These are phyloP conservation scores for Boletus sp. DNA, from an alignment of 1,284 basidiomycete genomes.

Conservation along the genomic window DNA sequence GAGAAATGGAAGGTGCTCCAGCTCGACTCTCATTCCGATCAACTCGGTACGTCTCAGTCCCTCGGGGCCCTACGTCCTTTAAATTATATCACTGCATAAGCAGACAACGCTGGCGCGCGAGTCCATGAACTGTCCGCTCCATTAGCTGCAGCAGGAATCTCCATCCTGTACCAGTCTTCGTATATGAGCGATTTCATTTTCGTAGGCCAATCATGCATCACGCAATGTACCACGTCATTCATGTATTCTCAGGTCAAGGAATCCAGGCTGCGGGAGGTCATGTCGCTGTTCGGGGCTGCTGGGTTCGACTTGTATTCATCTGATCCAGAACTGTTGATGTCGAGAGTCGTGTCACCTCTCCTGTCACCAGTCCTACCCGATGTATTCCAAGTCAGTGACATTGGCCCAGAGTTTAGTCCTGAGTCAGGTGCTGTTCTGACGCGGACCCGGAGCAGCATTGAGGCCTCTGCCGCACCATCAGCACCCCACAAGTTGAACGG, in stretches of 20 bases:
- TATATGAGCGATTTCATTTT: conserved; percentile 85
- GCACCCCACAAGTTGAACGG: conserved; percentile 23
- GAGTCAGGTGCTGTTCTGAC: conserved; percentile 44
- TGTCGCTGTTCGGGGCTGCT: conserved; percentile 53
- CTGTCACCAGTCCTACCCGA: conserved; percentile 34
- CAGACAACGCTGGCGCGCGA: conserved; percentile 68
- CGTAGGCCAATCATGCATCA: conserved; percentile 39
- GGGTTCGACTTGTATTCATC: conserved; percentile 70
- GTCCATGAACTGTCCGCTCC: conserved; percentile 77
- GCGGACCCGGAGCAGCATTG: conserved; percentile 39
- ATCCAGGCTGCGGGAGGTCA: conserved; percentile 56
- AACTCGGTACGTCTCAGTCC: conserved; percentile 46
- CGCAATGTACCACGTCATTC: conserved; percentile 1
- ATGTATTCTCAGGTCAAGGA: conserved; percentile 54
- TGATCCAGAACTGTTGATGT: conserved; percentile 42
- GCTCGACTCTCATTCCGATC: conserved; percentile 69
- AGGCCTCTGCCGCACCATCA: conserved; percentile 31
- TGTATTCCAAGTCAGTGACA: conserved; percentile 38
- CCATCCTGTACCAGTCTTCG: conserved; percentile 81
- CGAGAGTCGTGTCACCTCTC: conserved; percentile 36
- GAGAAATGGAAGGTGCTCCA: conserved; percentile 74
- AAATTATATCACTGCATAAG: background rate
- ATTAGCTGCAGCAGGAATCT: conserved; percentile 74
- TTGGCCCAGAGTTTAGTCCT: conserved; percentile 35
- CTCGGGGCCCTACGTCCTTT: background rate